Percentiles rank a stretch among this genome's conserved stretches.
Conservation (phyloP, 805 yeast genomes). For the Candida odintsovae region DNA sequence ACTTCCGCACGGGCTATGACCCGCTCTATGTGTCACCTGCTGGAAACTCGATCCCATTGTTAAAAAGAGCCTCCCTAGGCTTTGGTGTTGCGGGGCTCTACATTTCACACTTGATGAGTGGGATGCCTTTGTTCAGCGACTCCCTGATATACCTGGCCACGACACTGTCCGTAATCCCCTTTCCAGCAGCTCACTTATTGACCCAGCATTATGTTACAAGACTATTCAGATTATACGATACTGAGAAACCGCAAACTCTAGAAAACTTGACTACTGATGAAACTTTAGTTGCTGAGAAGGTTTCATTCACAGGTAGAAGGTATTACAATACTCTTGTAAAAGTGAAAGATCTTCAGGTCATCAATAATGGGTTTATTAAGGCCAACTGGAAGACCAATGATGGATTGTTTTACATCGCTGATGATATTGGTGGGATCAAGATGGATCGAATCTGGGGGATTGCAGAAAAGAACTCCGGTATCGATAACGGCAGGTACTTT, state of each 20-base stretch:
- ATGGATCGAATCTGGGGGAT: conserved; percentile 87
- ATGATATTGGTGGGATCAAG: conserved; percentile 72
- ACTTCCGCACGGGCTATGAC: conserved; percentile 49
- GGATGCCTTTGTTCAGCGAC: conserved; percentile 48
- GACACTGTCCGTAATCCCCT: conserved; percentile 42
- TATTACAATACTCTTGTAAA: conserved; percentile 57
- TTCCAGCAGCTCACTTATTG: conserved; percentile 51
- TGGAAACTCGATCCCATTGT: conserved; percentile 52
- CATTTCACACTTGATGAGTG: conserved; percentile 53
- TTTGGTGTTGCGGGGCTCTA: conserved; percentile 56
- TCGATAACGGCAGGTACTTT: conserved; percentile 58
- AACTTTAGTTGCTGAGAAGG: conserved; percentile 59
- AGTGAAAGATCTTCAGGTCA: conserved; percentile 40
- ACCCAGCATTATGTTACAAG: conserved; percentile 66
- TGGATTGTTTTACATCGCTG: conserved; percentile 48
- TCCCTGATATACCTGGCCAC: conserved; percentile 38
- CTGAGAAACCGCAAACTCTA: conserved; percentile 52
- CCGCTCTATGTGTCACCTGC: conserved; percentile 65
- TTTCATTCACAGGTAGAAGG: conserved; percentile 60
- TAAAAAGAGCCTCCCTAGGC: conserved; percentile 58
- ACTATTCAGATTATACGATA: conserved; percentile 64
- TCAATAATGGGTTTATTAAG: conserved; percentile 40
- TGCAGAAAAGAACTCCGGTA: conserved; percentile 60
- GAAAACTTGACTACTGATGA: conserved; percentile 60
- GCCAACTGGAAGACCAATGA: conserved; percentile 39